These are phyloP conservation scores for Rhodotorula graminis DNA, from an alignment of 768 basidiomycete species.

Conservation along the genomic window DNA sequence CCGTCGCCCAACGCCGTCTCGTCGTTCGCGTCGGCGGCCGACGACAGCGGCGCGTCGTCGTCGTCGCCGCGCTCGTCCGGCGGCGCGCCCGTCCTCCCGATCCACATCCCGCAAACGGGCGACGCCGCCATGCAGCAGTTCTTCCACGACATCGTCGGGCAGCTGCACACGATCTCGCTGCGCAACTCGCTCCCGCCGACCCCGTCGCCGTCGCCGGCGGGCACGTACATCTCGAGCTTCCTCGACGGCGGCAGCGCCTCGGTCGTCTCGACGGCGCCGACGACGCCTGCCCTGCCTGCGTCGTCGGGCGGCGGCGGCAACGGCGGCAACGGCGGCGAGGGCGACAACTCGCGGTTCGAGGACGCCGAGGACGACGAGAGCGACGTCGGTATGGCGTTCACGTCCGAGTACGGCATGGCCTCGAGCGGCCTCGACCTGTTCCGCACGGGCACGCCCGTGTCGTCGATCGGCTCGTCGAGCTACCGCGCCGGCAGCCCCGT, in stretches of 20 bases:
- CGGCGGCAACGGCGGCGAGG: background rate
- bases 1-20: conserved; percentile 18
- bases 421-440: background rate
- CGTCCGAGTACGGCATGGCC: no score
- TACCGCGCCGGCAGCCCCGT: conserved; percentile 25
- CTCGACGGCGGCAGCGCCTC: conserved; percentile 2
- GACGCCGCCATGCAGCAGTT: conserved; percentile 75
- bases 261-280: conserved; percentile 10
- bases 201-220: conserved; percentile 22
- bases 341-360: conserved; percentile 38
- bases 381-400: conserved; percentile 9
- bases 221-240: conserved; percentile 26
- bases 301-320: background rate
- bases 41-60: background rate
- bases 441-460: conserved; percentile 10
- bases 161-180: conserved; percentile 46
- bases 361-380: conserved; percentile 43
- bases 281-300: conserved; percentile 7
- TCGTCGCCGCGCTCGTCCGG: conserved; percentile 2
- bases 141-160: conserved; percentile 64
- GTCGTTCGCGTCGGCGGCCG: conserved; percentile 1
- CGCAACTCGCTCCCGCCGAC: conserved; percentile 36
- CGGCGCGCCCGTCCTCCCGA: conserved; percentile 47
- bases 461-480: conserved; percentile 8
- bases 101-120: conserved; percentile 65